These are phyloP conservation scores for Aureobasidium sp. DNA, from an alignment of 2,329 filamentous ascomycete genomes.

Conservation along the genomic window DNA sequence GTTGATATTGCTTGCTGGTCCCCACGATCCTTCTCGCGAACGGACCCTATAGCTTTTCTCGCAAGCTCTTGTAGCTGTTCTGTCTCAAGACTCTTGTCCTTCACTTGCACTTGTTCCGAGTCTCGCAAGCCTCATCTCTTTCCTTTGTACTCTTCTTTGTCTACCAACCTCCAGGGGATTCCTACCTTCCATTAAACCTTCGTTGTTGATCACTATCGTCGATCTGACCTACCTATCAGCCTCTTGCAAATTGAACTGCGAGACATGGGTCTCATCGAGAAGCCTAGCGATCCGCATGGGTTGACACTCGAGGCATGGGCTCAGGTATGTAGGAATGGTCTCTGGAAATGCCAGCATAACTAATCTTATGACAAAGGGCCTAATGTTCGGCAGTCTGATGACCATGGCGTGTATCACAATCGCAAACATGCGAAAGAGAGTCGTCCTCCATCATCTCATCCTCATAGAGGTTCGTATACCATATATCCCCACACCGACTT, in stretches of 20 bases:
- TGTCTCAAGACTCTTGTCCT: background rate
- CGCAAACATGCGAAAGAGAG: constrained; percentile 41
- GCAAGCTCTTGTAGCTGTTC: background rate
- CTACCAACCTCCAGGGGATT: no score
- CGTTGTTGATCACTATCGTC: background rate
- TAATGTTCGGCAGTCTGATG: constrained; percentile 33
- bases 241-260: background rate
- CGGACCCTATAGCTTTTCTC: background rate
- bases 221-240: background rate
- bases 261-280: constrained; percentile 14
- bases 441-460: constrained; percentile 44
- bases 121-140: background rate
- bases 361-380: constrained; percentile 31
- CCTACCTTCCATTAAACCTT: no score
- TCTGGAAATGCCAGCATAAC: background rate
- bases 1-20: constrained; percentile 1
- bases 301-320: constrained; percentile 19
- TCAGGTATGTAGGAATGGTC: background rate
- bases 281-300: constrained; percentile 15
- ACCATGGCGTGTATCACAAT: constrained; percentile 42
- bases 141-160: background rate
- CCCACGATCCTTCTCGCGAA: background rate
- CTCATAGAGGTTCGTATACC: constrained; percentile 40
- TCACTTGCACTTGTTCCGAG: background rate
- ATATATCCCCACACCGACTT: constrained; percentile 31